Evolutionary conservation across 176 grass and related monocot genomes (phyloP).

Genomic region (Cocos nucifera): DNA sequence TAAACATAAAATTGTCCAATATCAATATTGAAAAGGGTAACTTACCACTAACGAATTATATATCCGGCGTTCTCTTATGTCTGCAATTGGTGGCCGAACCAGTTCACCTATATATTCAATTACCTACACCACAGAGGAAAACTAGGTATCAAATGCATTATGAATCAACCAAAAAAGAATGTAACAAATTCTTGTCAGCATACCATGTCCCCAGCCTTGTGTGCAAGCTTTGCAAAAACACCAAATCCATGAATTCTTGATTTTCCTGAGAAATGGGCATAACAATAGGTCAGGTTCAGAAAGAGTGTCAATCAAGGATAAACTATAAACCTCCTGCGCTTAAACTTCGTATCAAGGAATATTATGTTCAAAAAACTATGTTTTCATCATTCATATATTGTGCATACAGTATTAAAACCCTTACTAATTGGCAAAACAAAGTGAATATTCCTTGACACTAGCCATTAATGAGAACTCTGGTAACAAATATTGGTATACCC

Average conservation of each 20-base stretch:
- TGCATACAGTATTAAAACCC: too few relatives aligned
- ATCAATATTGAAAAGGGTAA: slow-evolving; percentile 15
- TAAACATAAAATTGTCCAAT: background rate
- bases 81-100: slow-evolving; percentile 85
- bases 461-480: too few relatives aligned
- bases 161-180: too few relatives aligned
- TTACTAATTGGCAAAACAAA: too few relatives aligned
- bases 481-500: too few relatives aligned
- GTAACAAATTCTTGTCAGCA: slow-evolving; percentile 3
- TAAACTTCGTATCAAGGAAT: too few relatives aligned
- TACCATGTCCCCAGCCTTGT: slow-evolving; percentile 99
- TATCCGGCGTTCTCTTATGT: slow-evolving; percentile 70
- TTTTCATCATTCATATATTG: too few relatives aligned
- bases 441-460: too few relatives aligned
- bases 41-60: slow-evolving; percentile 95
- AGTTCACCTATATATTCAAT: slow-evolving; percentile 97
- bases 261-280: slow-evolving; percentile 47
- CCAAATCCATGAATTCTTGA: slow-evolving; percentile 99
- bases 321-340: too few relatives aligned
- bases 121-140: slow-evolving; percentile 32
- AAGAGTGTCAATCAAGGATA: too few relatives aligned
- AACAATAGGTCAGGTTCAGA: background rate
- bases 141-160: slow-evolving; percentile 2
- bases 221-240: slow-evolving; percentile 86
- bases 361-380: too few relatives aligned